These are phyloP conservation scores for Suhomyces terraborum DNA, from an alignment of 1,139 yeast genomes.

Conservation along the genomic window DNA sequence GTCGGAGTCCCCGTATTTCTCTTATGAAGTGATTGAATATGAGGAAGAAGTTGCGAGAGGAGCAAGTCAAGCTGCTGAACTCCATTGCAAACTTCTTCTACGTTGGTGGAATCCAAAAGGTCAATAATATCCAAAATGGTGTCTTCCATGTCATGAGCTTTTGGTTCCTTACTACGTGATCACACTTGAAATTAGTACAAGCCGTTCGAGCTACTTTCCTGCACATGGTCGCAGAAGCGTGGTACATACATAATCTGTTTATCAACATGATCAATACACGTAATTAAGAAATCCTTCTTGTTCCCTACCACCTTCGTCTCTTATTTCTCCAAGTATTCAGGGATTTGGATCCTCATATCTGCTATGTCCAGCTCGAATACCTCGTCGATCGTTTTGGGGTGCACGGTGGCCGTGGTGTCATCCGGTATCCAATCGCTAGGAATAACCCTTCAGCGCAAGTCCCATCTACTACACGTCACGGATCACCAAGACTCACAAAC, in stretches of 20 bases:
- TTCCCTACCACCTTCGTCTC: background rate
- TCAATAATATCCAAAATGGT: slow-evolving; percentile 21
- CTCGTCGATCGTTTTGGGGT: slow-evolving; percentile 52
- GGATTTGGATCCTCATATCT: background rate
- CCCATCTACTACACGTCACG: slow-evolving; percentile 51
- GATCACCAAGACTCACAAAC: slow-evolving; percentile 16
- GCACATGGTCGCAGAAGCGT: background rate
- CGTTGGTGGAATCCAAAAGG: slow-evolving; percentile 18
- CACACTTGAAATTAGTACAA: background rate
- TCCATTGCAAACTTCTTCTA: slow-evolving; percentile 18
- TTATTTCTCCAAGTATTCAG: background rate
- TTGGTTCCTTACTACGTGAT: background rate
- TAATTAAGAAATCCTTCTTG: background rate
- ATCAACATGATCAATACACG: slow-evolving; percentile 1
- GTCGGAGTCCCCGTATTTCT: slow-evolving; percentile 11
- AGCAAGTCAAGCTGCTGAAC: slow-evolving; percentile 22
- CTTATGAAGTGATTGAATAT: slow-evolving; percentile 23
- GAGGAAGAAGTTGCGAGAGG: slow-evolving; percentile 28
- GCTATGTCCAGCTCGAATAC: slow-evolving; percentile 5
- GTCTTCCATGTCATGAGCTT: slow-evolving; percentile 18
- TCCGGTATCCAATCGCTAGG: slow-evolving; percentile 85
- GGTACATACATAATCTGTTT: too few species aligned
- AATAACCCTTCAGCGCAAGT: slow-evolving; percentile 77
- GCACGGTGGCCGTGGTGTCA: slow-evolving; percentile 73
- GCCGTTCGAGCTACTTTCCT: slow-evolving; percentile 1